These are phyloP conservation scores for Trichophyton schoenleinii DNA, from an alignment of 2,329 filamentous ascomycete species.

Conservation along the genomic window DNA sequence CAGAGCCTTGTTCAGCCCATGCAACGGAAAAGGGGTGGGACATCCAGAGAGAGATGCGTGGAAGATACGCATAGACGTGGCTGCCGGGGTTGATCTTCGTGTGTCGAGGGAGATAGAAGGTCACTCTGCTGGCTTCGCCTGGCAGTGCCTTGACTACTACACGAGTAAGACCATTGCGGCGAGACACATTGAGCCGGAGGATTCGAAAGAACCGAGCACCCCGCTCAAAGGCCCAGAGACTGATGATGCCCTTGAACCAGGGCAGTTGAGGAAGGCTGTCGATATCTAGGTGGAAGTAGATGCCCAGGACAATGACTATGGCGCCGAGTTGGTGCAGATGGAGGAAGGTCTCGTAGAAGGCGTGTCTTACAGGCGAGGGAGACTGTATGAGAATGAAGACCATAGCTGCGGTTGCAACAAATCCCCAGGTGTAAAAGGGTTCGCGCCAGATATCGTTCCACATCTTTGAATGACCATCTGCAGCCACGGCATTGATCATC, in stretches of 20 bases:
- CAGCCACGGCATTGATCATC: slow-evolving; percentile 59
- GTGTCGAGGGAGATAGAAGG: slow-evolving; percentile 45
- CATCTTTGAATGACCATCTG: slow-evolving; percentile 48
- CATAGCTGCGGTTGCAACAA: slow-evolving; percentile 33
- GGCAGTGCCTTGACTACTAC: slow-evolving; percentile 48
- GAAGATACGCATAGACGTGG: slow-evolving; percentile 51
- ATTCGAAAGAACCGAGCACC: slow-evolving; percentile 38
- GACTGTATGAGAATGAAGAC: slow-evolving; percentile 32
- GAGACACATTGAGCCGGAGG: slow-evolving; percentile 42
- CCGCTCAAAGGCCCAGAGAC: slow-evolving; percentile 33
- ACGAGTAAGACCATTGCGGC: slow-evolving; percentile 36
- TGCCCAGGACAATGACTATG: slow-evolving; percentile 31
- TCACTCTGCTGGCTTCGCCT: slow-evolving; percentile 48
- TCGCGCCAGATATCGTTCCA: slow-evolving; percentile 23
- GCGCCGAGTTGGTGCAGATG: slow-evolving; percentile 37
- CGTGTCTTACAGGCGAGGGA: slow-evolving; percentile 33
- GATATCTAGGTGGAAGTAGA: slow-evolving; percentile 33
- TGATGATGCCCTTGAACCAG: slow-evolving; percentile 27
- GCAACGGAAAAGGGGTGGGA: slow-evolving; percentile 39
- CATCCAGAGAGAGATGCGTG: slow-evolving; percentile 36
- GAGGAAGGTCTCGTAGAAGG: slow-evolving; percentile 37
- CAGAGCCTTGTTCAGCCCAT: slow-evolving; percentile 31
- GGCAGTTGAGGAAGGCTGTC: slow-evolving; percentile 31
- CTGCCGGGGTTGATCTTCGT: slow-evolving; percentile 44
- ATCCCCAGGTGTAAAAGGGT: slow-evolving; percentile 34